Conservation (phyloP, 768 basidiomycete genomes). For the Boletus patriciae region DNA sequence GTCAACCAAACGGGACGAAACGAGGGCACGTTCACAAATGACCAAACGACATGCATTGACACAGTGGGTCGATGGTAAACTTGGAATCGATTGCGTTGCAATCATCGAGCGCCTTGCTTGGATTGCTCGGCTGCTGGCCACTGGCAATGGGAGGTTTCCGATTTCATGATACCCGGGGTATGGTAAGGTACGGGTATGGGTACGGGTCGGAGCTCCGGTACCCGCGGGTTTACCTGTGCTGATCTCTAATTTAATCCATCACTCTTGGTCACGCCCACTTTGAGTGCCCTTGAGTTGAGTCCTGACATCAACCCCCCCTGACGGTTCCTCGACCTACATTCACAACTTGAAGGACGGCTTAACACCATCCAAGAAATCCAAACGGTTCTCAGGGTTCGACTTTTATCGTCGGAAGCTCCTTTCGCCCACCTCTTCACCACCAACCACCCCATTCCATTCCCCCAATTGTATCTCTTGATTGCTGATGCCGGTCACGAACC, state of each 20-base stretch:
- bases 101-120: neutral
- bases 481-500: conserved; percentile 50
- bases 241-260: too few species aligned
- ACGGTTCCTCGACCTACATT: conserved; percentile 42
- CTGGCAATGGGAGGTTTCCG: too few species aligned
- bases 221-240: too few species aligned
- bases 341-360: conserved; percentile 44
- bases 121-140: neutral
- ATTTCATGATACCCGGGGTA: too few species aligned
- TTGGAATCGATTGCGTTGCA: neutral
- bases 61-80: conserved; percentile 18
- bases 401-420: conserved; percentile 92
- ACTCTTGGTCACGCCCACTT: too few species aligned
- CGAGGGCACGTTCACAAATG: conserved; percentile 28
- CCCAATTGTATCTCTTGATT: conserved; percentile 55
- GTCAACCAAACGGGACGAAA: too few species aligned
- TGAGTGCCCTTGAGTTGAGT: too few species aligned
- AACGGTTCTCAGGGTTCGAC: conserved; percentile 94
- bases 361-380: conserved; percentile 59
- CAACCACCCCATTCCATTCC: conserved; percentile 55
- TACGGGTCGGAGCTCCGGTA: too few species aligned
- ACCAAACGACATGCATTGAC: conserved; percentile 30
- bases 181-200: too few species aligned
- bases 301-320: too few species aligned
- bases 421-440: conserved; percentile 50